These are phyloP conservation scores for Kernera saxatilis DNA, from an alignment of 345 rosid genomes.

Conservation along the genomic window DNA sequence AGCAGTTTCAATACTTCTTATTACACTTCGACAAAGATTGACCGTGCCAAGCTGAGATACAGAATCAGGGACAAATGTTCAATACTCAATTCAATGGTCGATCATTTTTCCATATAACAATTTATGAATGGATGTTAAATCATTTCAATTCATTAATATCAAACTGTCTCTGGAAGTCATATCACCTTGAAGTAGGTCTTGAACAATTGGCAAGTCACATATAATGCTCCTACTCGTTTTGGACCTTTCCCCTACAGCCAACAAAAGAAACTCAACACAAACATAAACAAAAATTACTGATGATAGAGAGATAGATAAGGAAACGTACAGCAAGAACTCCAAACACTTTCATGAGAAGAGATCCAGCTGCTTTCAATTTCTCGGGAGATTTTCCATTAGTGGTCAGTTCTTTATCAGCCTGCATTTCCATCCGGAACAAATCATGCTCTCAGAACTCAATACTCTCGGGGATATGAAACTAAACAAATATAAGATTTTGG, in stretches of 20 bases:
- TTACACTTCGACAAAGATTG: conserved; percentile 95
- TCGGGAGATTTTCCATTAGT: conserved; percentile 83
- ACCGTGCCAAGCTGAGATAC: conserved; percentile 93
- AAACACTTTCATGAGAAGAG: conserved; percentile 91
- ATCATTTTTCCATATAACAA: neutral
- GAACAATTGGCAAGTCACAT: conserved; percentile 94
- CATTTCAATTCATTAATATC: neutral
- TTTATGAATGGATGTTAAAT: neutral
- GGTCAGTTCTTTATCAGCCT: conserved; percentile 88
- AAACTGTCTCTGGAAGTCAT: neutral
- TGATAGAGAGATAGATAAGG: neutral
- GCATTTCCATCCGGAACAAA: conserved; percentile 15
- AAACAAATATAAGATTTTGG: neutral
- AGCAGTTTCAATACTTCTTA: conserved; percentile 96
- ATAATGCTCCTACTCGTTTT: conserved; percentile 89
- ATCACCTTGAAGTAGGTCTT: conserved; percentile 89
- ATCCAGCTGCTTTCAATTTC: conserved; percentile 92
- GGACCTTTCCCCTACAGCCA: conserved; percentile 79
- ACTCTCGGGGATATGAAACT: neutral
- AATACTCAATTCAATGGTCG: neutral
- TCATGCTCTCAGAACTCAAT: neutral
- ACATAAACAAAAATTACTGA: neutral
- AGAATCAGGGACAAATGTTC: neutral
- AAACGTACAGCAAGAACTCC: conserved; percentile 92
- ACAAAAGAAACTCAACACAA: conserved; percentile 3